Percentiles rank a stretch among this genome's conserved stretches.
These are phyloP conservation scores for California macrophylla DNA, from an alignment of 441 rosid species.

Conservation along the genomic window DNA sequence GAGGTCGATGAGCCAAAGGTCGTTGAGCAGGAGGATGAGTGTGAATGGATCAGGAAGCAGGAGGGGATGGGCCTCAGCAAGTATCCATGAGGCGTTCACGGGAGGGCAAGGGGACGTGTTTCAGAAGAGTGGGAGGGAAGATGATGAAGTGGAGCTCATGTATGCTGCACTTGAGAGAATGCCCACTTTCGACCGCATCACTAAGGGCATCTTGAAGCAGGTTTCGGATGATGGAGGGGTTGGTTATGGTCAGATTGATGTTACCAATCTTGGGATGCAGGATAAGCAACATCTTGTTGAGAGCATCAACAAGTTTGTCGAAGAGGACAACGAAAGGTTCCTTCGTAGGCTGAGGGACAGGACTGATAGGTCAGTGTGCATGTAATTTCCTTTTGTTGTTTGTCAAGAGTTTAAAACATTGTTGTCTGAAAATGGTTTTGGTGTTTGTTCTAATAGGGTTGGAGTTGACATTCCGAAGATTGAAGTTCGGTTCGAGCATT, in stretches of 20 bases:
- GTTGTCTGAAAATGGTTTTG: too few relatives aligned
- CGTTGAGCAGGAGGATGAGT: conserved; percentile 17
- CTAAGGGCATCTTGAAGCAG: conserved; percentile 34
- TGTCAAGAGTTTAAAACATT: too few relatives aligned
- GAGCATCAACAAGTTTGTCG: conserved; percentile 37
- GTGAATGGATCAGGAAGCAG: conserved; percentile 25
- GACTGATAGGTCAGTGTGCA: conserved; percentile 33
- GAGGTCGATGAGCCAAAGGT: conserved; percentile 29
- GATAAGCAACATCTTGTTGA: conserved; percentile 40
- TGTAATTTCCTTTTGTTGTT: too few relatives aligned
- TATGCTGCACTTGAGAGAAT: conserved; percentile 62
- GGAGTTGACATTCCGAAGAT: conserved; percentile 62
- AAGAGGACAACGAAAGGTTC: conserved; percentile 48
- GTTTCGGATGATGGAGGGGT: conserved; percentile 35
- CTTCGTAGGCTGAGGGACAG: conserved; percentile 41
- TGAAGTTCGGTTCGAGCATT: conserved; percentile 59
- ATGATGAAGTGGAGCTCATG: conserved; percentile 54
- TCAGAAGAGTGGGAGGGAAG: conserved; percentile 34
- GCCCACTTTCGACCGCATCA: conserved; percentile 46
- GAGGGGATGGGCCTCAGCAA: conserved; percentile 32
- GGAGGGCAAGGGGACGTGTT: conserved; percentile 30
- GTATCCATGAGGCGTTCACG: conserved; percentile 38
- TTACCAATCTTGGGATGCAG: conserved; percentile 32
- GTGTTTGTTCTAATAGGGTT: conserved; percentile 31
- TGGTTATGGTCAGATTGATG: conserved; percentile 38